Conservation (phyloP, 345 rosid genomes). For the Moricandia arvensis region DNA sequence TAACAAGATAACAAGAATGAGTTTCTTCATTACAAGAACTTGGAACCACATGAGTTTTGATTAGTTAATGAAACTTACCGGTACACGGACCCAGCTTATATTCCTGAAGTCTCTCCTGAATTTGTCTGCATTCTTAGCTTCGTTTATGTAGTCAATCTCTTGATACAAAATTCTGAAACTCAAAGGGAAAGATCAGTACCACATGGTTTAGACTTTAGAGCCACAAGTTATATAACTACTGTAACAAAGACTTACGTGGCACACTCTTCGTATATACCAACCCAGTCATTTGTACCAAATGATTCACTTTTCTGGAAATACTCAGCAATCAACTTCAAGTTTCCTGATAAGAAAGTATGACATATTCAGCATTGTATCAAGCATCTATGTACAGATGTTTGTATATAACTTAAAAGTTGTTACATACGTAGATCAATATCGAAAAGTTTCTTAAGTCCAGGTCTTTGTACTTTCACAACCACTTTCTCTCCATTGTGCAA, state of each 20-base stretch:
- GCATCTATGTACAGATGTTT: not conserved
- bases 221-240: not conserved
- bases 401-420: conserved; percentile 2
- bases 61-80: conserved; percentile 54
- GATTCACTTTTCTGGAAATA: conserved; percentile 88
- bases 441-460: conserved; percentile 88
- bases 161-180: conserved; percentile 76
- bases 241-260: conserved; percentile 53
- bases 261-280: conserved; percentile 91
- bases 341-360: conserved; percentile 47
- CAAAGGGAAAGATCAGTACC: conserved; percentile 22
- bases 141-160: conserved; percentile 95
- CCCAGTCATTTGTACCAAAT: conserved; percentile 83
- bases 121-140: conserved; percentile 90
- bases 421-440: conserved; percentile 87
- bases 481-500: conserved; percentile 91
- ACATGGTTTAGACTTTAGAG: conserved; percentile 7
- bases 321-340: conserved; percentile 81
- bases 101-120: conserved; percentile 92
- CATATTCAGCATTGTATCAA: conserved; percentile 16
- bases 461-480: conserved; percentile 91
- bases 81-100: conserved; percentile 89
- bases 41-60: not conserved
- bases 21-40: not conserved
- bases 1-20: conserved; percentile 3